phyloP scores from a whole-genome alignment of 2,329 filamentous ascomycete genomes.

The Scleromitrula shiraiana region DNA sequence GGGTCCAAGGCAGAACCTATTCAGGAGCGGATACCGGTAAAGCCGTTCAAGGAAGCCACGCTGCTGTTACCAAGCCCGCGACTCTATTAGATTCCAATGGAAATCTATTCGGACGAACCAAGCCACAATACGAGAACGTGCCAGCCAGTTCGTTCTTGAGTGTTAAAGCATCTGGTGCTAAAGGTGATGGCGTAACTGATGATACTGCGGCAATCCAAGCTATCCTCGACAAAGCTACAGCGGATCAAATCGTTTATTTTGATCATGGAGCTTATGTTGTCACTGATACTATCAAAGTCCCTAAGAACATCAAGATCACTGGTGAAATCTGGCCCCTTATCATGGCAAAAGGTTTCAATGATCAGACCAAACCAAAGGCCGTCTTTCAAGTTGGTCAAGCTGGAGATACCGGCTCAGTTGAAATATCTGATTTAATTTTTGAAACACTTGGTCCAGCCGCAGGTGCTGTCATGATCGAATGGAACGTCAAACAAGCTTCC shows the following conservation, averaged over 20 bases:
- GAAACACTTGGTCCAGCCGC: conserved; percentile 71
- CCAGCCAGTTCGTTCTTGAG: conserved; percentile 67
- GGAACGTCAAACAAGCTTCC: conserved; percentile 66
- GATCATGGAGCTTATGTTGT: conserved; percentile 62
- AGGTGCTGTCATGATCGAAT: conserved; percentile 84
- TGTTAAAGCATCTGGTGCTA: conserved; percentile 74
- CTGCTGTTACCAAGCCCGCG: conserved; percentile 51
- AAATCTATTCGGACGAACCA: conserved; percentile 72
- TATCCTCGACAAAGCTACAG: conserved; percentile 58
- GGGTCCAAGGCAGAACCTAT: conserved; percentile 75
- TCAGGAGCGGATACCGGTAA: conserved; percentile 35
- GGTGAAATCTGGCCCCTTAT: conserved; percentile 90
- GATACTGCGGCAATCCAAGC: conserved; percentile 80
- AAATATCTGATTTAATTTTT: conserved; percentile 83
- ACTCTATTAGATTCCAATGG: conserved; percentile 55
- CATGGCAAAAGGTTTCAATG: conserved; percentile 76
- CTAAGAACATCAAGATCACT: conserved; percentile 76
- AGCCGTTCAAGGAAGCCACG: conserved; percentile 52
- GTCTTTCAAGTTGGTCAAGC: conserved; percentile 76
- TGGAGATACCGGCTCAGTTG: conserved; percentile 71
- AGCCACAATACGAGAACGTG: conserved; percentile 76
- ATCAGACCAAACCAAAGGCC: conserved; percentile 69
- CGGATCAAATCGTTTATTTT: conserved; percentile 63
- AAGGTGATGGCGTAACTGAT: conserved; percentile 79
- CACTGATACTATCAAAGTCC: conserved; percentile 61